phyloP scores from a whole-genome alignment of 345 rosid species.

The Syzygium jambos region DNA sequence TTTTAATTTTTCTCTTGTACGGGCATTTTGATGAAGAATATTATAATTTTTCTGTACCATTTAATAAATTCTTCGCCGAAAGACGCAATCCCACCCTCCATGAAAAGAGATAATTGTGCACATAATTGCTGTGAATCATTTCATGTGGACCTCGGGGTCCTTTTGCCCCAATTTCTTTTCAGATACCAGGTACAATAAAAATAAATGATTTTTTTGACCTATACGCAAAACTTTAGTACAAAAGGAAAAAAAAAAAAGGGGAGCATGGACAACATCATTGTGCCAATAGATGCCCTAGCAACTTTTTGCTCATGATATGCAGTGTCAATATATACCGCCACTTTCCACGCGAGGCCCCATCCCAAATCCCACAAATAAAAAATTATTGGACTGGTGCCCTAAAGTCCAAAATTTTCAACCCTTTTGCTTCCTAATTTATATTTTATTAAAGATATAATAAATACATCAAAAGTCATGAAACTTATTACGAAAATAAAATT shows the following conservation, averaged over 20 bases:
- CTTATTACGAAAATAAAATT: too few relatives aligned
- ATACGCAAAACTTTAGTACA: not conserved
- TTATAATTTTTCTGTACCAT: not conserved
- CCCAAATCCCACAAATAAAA: not conserved
- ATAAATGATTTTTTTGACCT: not conserved
- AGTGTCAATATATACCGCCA: not conserved
- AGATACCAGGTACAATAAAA: not conserved
- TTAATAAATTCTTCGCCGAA: not conserved
- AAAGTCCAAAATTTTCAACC: not conserved
- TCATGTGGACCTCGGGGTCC: not conserved
- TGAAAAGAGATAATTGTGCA: not conserved
- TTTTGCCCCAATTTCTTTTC: not conserved
- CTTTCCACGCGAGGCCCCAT: not conserved
- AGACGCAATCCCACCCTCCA: not conserved
- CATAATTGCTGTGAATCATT: not conserved
- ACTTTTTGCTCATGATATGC: not conserved
- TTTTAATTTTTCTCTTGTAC: not conserved
- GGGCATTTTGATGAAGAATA: not conserved
- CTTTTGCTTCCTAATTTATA: not conserved
- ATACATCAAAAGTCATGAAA: too few relatives aligned
- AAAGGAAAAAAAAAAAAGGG: not conserved
- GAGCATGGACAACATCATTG: not conserved
- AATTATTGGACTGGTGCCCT: not conserved
- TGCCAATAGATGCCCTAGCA: not conserved
- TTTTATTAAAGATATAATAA: not conserved